Evolutionary conservation across 2,329 filamentous ascomycete genomes (phyloP), one percentile per base, ranked within the genome.

Genomic region (Fusarium pininemorale): DNA sequence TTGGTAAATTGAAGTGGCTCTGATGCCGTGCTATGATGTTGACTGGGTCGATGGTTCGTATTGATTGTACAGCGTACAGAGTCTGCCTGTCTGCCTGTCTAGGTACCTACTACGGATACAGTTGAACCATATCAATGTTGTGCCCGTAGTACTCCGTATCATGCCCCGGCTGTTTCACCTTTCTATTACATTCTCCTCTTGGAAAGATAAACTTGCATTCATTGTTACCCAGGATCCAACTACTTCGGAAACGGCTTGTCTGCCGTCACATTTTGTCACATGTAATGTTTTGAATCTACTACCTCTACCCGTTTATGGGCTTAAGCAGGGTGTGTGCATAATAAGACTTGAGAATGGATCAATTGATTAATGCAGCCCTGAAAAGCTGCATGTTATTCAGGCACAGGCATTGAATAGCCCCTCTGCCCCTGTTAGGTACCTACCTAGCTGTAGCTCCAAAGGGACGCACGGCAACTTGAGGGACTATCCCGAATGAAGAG

Each of bases 361-460:
- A 30, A 63, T 60, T 63, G 55, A 71, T 68, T 47, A 60, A 72
- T 71, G 48, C 51, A 39, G 51, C 35, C 51, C 35, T 41, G 51
- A 55, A 55, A 55, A n/a, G 62, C 47, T 42, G 69, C 66, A 70
- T 42, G 28, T 26, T 45, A 58, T 51, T 70, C 16, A 55, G 48
- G 47, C 54, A 37, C 48, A 61, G 65, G 28, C 38, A 24, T 60
- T 54, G 38, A n/a, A 59, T 30, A 37, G 24, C 24, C 53, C 39
- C 47, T 55, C 15, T 30, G 9, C 45, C 45, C 45, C 45, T 22
- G 26, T 30, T 12, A 16, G 15, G 41, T 28, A 35, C 32, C 32
- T 28, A 35, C 14, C 32, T 35, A 22, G 42, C 11, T 12, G 6
- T 45, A 26, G 42, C n/a, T 26, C 11, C n/a, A 14, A 48, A 9